Percentiles rank a stretch among this genome's conserved stretches.
Conservation (phyloP, 768 basidiomycete species). For the Mycena capillaripes region DNA sequence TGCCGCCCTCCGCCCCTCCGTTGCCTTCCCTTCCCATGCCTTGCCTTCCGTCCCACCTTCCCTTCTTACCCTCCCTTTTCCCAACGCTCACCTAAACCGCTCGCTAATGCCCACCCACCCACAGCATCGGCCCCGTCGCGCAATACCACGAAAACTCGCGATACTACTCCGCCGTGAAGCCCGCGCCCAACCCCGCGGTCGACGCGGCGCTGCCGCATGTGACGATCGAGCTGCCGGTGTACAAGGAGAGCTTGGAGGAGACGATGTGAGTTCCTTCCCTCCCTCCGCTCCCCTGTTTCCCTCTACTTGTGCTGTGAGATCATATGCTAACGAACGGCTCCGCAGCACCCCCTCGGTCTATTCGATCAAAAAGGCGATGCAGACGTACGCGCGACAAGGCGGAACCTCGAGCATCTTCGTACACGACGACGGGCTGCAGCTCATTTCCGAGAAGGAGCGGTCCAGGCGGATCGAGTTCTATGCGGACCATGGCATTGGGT, state of each 20-base stretch:
- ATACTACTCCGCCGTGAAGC: conserved; percentile 82
- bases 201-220: conserved; percentile 80
- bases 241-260: conserved; percentile 87
- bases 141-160: conserved; percentile 89
- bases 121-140: conserved; percentile 85
- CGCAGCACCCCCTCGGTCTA: conserved; percentile 78
- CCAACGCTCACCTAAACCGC: background rate
- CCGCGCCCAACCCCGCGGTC: conserved; percentile 72
- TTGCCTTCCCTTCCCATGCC: too few relatives aligned
- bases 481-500: conserved; percentile 82
- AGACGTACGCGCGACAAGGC: conserved; percentile 93
- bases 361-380: conserved; percentile 88
- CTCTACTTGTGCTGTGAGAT: too few relatives aligned
- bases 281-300: background rate
- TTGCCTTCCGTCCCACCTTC: background rate
- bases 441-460: conserved; percentile 73
- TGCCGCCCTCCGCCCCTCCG: too few relatives aligned
- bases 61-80: background rate
- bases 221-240: conserved; percentile 88
- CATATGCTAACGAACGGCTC: too few relatives aligned
- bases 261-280: conserved; percentile 72
- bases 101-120: background rate
- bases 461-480: conserved; percentile 84
- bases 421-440: conserved; percentile 88
- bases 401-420: conserved; percentile 85